phyloP scores from a whole-genome alignment of 768 basidiomycete genomes.

The Clitopilus passeckerianus region DNA sequence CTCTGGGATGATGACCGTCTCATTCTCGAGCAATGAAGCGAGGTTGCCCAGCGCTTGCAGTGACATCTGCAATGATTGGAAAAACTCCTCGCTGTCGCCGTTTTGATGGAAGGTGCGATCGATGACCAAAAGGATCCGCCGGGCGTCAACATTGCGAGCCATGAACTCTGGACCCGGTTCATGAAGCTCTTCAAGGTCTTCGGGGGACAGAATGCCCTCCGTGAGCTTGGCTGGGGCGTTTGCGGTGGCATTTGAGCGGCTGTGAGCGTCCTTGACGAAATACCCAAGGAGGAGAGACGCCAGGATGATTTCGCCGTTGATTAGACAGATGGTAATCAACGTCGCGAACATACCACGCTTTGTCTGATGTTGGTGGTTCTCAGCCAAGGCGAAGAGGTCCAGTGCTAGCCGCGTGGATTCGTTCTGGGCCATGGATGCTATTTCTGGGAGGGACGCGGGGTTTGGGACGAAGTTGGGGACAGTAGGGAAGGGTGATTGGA shows the following conservation, averaged over 20 bases:
- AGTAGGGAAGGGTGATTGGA: slow-evolving; percentile 4
- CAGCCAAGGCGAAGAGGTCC: slow-evolving; percentile 45
- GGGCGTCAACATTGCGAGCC: not conserved
- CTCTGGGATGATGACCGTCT: not conserved
- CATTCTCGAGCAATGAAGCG: not conserved
- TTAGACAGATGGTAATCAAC: slow-evolving; percentile 57
- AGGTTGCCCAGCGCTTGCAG: slow-evolving; percentile 1
- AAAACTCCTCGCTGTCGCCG: not conserved
- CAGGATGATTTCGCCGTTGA: slow-evolving; percentile 79
- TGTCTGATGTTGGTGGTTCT: slow-evolving; percentile 48
- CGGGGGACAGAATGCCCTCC: slow-evolving; percentile 8
- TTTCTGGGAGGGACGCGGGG: slow-evolving; percentile 22
- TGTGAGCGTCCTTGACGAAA: slow-evolving; percentile 54
- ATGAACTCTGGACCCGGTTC: slow-evolving; percentile 1
- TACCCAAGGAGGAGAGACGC: slow-evolving; percentile 66
- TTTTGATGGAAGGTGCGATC: not conserved
- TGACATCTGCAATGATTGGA: not conserved
- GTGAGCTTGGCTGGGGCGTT: not conserved
- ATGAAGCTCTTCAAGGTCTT: not conserved
- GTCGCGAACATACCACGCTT: slow-evolving; percentile 57
- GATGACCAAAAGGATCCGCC: not conserved
- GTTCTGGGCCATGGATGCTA: slow-evolving; percentile 28
- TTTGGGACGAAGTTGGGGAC: slow-evolving; percentile 12
- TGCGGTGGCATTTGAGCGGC: slow-evolving; percentile 5
- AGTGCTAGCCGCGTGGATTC: slow-evolving; percentile 45